A percentile compares a stretch with the other conserved stretches of the same genome.
Evolutionary conservation across 768 basidiomycete species (phyloP).

Genomic region (Mycena indigotica): DNA sequence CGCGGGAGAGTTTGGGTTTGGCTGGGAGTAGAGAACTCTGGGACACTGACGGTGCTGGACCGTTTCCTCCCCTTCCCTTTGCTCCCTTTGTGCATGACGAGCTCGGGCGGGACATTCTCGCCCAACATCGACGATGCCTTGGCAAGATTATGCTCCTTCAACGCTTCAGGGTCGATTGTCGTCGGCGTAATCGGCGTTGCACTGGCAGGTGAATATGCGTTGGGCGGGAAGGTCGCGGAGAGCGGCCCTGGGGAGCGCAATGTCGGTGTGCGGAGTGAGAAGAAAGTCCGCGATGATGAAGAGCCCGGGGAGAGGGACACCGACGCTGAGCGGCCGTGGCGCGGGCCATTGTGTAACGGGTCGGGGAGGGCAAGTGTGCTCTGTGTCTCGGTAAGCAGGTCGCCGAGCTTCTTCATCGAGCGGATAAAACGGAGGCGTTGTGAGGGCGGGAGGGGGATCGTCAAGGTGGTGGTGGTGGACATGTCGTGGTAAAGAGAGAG

Average conservation of each 20-base stretch:
- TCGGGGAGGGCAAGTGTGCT: background rate
- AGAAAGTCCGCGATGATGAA: slow-evolving; percentile 5
- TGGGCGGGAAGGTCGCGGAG: slow-evolving; percentile 1
- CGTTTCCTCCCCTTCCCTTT: slow-evolving; percentile 14
- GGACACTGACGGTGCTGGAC: slow-evolving; percentile 18
- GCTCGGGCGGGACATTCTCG: slow-evolving; percentile 26
- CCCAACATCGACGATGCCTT: slow-evolving; percentile 21
- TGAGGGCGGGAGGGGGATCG: slow-evolving; percentile 13
- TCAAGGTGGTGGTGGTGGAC: background rate
- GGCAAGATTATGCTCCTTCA: slow-evolving; percentile 16
- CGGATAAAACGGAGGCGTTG: slow-evolving; percentile 21
- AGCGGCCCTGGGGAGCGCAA: slow-evolving; percentile 6
- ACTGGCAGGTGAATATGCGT: too few relatives aligned
- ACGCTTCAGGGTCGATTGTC: slow-evolving; percentile 7
- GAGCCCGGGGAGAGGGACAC: too few relatives aligned
- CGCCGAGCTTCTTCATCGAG: slow-evolving; percentile 18
- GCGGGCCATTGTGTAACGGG: background rate
- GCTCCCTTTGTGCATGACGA: background rate
- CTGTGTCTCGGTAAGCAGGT: slow-evolving; percentile 16
- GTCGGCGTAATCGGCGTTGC: background rate
- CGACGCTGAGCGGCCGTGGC: too few relatives aligned
- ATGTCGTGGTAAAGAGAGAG: too few relatives aligned
- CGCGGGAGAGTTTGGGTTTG: background rate
- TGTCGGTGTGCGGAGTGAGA: slow-evolving; percentile 12
- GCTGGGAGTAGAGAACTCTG: slow-evolving; percentile 3